These are phyloP conservation scores for Hypoxylon sp. DNA, from an alignment of 2,329 filamentous ascomycete genomes.

Conservation along the genomic window DNA sequence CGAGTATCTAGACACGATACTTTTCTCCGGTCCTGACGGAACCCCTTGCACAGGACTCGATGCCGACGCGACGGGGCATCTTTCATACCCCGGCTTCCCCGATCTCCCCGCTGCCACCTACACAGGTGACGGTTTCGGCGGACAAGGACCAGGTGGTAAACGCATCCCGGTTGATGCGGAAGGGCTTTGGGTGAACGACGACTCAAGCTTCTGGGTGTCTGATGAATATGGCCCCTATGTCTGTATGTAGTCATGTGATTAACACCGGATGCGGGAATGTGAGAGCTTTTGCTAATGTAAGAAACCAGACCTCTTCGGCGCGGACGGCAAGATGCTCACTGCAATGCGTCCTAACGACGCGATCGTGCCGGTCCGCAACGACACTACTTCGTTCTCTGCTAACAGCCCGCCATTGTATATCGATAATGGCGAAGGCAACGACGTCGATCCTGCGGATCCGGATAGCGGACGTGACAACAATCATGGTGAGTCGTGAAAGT, in stretches of 20 bases:
- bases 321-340: constrained; percentile 67
- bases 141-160: constrained; percentile 68
- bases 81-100: constrained; percentile 69
- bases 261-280: background rate
- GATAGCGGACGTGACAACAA: constrained; percentile 76
- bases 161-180: constrained; percentile 74
- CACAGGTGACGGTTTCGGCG: constrained; percentile 75
- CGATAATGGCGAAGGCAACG: constrained; percentile 60
- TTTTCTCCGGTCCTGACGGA: constrained; percentile 73
- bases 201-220: constrained; percentile 75
- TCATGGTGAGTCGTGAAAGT: constrained; percentile 59
- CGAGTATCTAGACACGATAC: constrained; percentile 72
- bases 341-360: constrained; percentile 75
- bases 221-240: constrained; percentile 80
- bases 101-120: constrained; percentile 73
- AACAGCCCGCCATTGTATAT: constrained; percentile 71
- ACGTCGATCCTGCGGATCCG: constrained; percentile 64
- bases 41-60: constrained; percentile 74
- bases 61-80: constrained; percentile 64
- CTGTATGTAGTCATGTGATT: constrained; percentile 60
- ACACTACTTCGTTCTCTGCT: constrained; percentile 71
- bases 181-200: constrained; percentile 70
- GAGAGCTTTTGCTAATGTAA: constrained; percentile 15
- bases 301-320: constrained; percentile 60
- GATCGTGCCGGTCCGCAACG: constrained; percentile 73